These are phyloP conservation scores for Penicillium bovifimosum DNA, from an alignment of 495 filamentous ascomycete genomes.

Conservation along the genomic window DNA sequence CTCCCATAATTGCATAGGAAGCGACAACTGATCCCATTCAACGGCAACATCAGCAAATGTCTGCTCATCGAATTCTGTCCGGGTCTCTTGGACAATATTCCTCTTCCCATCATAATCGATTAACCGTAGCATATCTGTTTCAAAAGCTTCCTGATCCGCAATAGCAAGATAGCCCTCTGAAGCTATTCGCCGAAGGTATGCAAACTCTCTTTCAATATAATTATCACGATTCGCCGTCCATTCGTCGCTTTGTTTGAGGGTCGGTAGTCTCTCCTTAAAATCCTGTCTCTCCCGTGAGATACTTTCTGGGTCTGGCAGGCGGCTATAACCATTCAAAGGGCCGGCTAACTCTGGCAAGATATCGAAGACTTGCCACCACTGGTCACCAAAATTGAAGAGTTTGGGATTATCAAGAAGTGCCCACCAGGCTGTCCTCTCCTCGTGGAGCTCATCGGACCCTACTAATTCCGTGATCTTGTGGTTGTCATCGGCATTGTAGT, in stretches of 20 bases:
- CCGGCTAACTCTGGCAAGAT: neutral
- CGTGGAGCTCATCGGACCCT: neutral
- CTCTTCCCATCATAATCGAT: neutral
- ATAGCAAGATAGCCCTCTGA: neutral
- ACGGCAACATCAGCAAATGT: too few species aligned
- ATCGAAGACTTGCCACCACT: neutral
- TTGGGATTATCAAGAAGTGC: constrained; percentile 7
- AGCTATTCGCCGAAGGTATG: neutral
- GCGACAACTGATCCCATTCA: too few species aligned
- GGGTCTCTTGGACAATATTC: neutral
- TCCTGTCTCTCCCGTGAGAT: neutral
- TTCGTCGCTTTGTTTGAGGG: neutral
- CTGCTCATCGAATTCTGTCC: too few species aligned
- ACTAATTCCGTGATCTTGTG: constrained; percentile 7
- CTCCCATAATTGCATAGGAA: too few species aligned
- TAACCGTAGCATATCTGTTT: neutral
- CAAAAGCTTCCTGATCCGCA: neutral
- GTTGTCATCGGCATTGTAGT: constrained; percentile 12
- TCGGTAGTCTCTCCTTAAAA: too few species aligned
- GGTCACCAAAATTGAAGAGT: neutral
- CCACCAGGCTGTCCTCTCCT: constrained; percentile 7
- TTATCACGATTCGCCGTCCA: neutral
- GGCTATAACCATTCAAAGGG: neutral
- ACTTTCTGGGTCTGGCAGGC: neutral
- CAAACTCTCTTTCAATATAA: neutral